phyloP scores from a whole-genome alignment of 352 stramenopile genomes.

The Phytophthora sansomeana region DNA sequence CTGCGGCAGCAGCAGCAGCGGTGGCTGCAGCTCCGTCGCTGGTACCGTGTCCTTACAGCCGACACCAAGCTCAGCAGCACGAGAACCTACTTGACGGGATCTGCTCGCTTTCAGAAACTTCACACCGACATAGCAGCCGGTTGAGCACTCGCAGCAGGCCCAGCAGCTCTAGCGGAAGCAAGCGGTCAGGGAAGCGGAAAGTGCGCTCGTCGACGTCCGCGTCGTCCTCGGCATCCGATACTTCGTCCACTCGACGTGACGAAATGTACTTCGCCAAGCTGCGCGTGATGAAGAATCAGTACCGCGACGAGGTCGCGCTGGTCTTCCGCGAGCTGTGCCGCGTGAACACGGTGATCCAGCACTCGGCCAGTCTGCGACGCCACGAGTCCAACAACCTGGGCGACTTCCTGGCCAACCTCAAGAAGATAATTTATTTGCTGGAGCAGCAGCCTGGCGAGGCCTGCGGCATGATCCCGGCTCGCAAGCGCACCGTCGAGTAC shows the following conservation, averaged over 20 bases:
- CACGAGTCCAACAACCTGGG: conserved; percentile 86
- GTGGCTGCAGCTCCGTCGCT: conserved; percentile 6
- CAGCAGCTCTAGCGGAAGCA: conserved; percentile 22
- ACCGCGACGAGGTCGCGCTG: conserved; percentile 82
- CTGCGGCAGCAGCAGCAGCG: not conserved
- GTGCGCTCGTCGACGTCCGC: conserved; percentile 22
- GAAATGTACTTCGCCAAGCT: conserved; percentile 78
- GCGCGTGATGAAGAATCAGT: conserved; percentile 71
- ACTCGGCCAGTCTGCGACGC: conserved; percentile 74
- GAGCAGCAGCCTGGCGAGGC: conserved; percentile 82
- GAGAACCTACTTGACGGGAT: conserved; percentile 1
- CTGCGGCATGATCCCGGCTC: conserved; percentile 73
- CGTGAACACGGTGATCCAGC: conserved; percentile 83
- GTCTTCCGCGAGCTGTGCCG: conserved; percentile 84
- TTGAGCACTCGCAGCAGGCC: conserved; percentile 21
- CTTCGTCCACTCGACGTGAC: conserved; percentile 38
- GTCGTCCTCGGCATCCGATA: conserved; percentile 7
- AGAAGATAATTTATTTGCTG: conserved; percentile 92
- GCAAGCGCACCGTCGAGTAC: conserved; percentile 81
- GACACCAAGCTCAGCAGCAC: conserved; percentile 15
- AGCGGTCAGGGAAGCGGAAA: conserved; percentile 41
- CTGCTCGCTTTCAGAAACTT: conserved; percentile 3
- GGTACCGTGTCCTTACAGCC: conserved; percentile 21
- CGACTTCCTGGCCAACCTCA: conserved; percentile 86
- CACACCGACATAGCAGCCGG: conserved; percentile 18